Percentiles rank a stretch among this genome's conserved stretches.
These are phyloP conservation scores for Coemansia sp. DNA, from an alignment of 192 early-diverging fungal species.

Conservation along the genomic window DNA sequence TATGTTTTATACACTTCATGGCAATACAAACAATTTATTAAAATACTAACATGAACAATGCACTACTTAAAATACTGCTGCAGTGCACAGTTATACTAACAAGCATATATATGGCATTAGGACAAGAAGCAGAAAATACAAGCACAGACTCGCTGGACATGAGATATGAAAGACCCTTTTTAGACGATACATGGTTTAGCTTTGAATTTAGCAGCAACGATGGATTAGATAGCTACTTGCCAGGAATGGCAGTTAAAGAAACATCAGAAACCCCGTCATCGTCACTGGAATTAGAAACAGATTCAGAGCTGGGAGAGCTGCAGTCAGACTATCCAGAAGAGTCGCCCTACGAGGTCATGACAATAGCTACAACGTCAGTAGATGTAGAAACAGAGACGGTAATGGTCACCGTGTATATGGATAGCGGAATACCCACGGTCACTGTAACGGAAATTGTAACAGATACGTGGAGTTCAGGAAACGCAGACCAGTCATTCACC, in stretches of 20 bases:
- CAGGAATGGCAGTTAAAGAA: constrained; percentile 21
- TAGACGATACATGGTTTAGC: neutral
- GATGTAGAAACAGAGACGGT: constrained; percentile 8
- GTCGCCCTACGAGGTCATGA: neutral
- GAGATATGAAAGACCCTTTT: neutral
- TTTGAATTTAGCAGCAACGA: constrained; percentile 1
- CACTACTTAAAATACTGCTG: constrained; percentile 3
- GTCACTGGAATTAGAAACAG: neutral
- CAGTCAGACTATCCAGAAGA: neutral
- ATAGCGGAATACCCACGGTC: neutral
- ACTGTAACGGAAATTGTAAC: constrained; percentile 11
- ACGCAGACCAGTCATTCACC: neutral
- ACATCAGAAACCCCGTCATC: constrained; percentile 10
- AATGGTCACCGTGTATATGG: neutral
- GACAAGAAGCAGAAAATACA: neutral
- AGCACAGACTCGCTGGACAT: neutral
- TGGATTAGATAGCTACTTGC: neutral
- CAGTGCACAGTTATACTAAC: neutral
- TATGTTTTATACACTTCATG: neutral
- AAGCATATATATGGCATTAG: neutral
- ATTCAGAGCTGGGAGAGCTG: constrained; percentile 7
- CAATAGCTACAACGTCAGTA: neutral
- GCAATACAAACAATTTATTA: neutral
- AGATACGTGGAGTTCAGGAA: neutral
- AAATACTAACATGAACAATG: neutral